Conservation (phyloP, 768 basidiomycete genomes). For the Tricholomella constricta region DNA sequence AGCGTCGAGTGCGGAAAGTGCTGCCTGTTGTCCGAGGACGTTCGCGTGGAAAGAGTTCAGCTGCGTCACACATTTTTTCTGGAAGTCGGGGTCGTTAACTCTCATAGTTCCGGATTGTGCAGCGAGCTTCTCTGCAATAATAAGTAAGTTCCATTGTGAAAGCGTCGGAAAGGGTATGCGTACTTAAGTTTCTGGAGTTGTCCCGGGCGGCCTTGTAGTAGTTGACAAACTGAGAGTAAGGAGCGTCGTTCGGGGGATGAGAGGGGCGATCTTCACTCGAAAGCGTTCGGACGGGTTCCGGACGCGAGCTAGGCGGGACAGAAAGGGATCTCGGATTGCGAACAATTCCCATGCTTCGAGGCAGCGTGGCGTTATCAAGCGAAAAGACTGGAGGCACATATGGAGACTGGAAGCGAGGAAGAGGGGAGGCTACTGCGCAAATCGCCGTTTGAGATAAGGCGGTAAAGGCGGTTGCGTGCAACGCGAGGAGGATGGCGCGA, state of each 20-base stretch:
- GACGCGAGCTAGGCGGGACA: background rate
- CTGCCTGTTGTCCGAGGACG: conserved; percentile 30
- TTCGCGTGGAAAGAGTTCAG: conserved; percentile 37
- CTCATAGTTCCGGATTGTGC: conserved; percentile 29
- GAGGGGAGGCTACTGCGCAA: conserved; percentile 37
- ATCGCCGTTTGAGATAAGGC: conserved; percentile 28
- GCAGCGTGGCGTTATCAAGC: background rate
- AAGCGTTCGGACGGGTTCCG: background rate
- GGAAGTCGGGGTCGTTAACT: conserved; percentile 34
- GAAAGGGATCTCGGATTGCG: conserved; percentile 6
- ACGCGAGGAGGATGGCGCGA: conserved; percentile 40
- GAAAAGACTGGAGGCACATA: conserved; percentile 20
- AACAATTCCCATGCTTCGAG: conserved; percentile 12
- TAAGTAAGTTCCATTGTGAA: background rate
- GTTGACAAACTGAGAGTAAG: conserved; percentile 3
- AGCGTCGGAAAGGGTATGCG: conserved; percentile 5
- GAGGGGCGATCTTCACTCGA: no score
- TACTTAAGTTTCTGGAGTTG: conserved; percentile 32
- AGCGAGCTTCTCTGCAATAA: conserved; percentile 33
- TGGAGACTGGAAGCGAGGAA: conserved; percentile 32
- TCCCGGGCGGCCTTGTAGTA: conserved; percentile 12
- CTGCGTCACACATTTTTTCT: conserved; percentile 36
- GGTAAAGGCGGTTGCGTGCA: conserved; percentile 42
- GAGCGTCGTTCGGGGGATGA: conserved; percentile 1
- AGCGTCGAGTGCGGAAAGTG: conserved; percentile 25